A percentile compares a stretch with the other conserved stretches of the same genome.
phyloP scores from a whole-genome alignment of 1,284 basidiomycete genomes.

The Albatrellus sp. region DNA sequence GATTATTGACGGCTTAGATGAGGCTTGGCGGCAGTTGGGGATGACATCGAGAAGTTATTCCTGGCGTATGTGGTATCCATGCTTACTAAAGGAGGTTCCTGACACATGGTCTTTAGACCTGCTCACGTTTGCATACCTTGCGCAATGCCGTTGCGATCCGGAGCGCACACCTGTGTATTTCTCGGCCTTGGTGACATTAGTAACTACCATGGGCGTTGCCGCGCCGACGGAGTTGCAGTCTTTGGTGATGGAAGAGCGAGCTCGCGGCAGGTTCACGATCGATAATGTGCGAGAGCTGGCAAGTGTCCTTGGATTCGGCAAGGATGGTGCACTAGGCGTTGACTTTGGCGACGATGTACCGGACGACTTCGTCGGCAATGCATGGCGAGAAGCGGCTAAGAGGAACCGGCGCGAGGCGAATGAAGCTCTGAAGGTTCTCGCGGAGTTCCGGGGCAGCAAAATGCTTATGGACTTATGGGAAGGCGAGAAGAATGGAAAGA shows the following conservation, averaged over 20 bases:
- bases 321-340: slow-evolving; percentile 40
- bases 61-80: slow-evolving; percentile 29
- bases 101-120: slow-evolving; percentile 32
- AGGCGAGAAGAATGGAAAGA: slow-evolving; percentile 36
- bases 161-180: slow-evolving; percentile 48
- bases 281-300: slow-evolving; percentile 38
- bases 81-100: slow-evolving; percentile 3
- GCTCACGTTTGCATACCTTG: slow-evolving; percentile 61
- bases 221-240: slow-evolving; percentile 35
- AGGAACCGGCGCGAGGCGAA: slow-evolving; percentile 51
- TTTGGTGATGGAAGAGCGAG: slow-evolving; percentile 43
- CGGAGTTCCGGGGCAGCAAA: slow-evolving; percentile 42
- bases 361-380: slow-evolving; percentile 50
- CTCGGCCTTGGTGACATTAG: slow-evolving; percentile 38
- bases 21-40: slow-evolving; percentile 38
- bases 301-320: slow-evolving; percentile 50
- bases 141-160: slow-evolving; percentile 70
- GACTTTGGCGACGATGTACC: slow-evolving; percentile 56
- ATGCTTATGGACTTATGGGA: slow-evolving; percentile 39
- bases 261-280: slow-evolving; percentile 48
- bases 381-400: slow-evolving; percentile 53
- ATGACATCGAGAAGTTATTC: slow-evolving; percentile 54
- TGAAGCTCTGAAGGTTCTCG: slow-evolving; percentile 53
- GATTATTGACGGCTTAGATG: slow-evolving; percentile 23
- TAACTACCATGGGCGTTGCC: slow-evolving; percentile 34